Base-by-base conservation (phyloP, 495 filamentous ascomycete genomes). In the Cercophora scortea region DNA sequence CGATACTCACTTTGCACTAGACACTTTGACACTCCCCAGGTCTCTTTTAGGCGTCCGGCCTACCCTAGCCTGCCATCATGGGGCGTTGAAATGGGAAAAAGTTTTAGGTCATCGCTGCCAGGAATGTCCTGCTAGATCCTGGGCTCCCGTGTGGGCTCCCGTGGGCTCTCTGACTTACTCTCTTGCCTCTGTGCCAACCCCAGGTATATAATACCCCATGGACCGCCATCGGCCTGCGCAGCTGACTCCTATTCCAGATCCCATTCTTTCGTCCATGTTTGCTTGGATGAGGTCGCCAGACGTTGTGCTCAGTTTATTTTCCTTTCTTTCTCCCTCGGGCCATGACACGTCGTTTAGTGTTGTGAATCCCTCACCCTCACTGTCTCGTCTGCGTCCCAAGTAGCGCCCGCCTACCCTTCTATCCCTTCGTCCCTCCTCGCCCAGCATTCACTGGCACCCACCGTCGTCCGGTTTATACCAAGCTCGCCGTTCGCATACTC, bases 71-170 rank as follows among this genome's bases (percentile, higher is more conserved):
- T 55, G 51, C 53, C 38, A 53, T 42, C 43, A 53, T 58, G 59
- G 61, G 36, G 48, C 25, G 25, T 25, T 25, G 25, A 25, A 25
- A 25, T 25, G 25, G 25, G 57, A 52, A 53, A 64, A 62, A 61
- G 16, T 58, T 63, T 67, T 64, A 58, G 57, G 59, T 64, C 64
- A 67, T 67, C 57, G 54, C 53, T 56, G 47, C 47, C 54, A 58
- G 52, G 2, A n/a, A n/a, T n/a, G n/a, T n/a, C n/a, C n/a, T n/a
- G n/a, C n/a, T n/a, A n/a, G n/a, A n/a, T n/a, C n/a, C n/a, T n/a
- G n/a, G n/a, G n/a, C n/a, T n/a, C n/a, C n/a, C n/a, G n/a, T n/a
- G n/a, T n/a, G n/a, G n/a, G n/a, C n/a, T n/a, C n/a, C n/a, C n/a
- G n/a, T n/a, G n/a, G n/a, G n/a, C n/a, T n/a, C n/a, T n/a, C n/a